phyloP scores from a whole-genome alignment of 768 basidiomycete species.

The Xerocomellus intermedius region DNA sequence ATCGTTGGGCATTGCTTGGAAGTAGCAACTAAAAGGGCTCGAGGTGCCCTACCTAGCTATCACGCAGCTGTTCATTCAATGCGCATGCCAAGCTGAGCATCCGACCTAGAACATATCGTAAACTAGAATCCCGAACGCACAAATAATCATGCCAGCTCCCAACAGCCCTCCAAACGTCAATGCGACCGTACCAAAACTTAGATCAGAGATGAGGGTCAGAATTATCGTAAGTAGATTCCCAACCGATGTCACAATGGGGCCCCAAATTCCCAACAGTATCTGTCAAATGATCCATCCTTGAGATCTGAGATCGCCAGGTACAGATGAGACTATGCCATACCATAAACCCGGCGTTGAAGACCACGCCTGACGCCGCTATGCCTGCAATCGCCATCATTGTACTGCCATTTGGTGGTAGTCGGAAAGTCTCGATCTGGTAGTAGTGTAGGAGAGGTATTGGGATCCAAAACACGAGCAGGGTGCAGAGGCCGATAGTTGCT shows the following conservation, averaged over 20 bases:
- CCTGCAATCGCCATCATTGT: conserved; percentile 56
- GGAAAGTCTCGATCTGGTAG: conserved; percentile 62
- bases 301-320: conserved; percentile 4
- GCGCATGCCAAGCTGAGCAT: neutral
- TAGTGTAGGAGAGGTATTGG: conserved; percentile 74
- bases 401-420: conserved; percentile 50
- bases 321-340: conserved; percentile 36
- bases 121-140: conserved; percentile 78
- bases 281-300: conserved; percentile 27
- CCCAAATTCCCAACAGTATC: conserved; percentile 84
- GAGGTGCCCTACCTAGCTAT: neutral
- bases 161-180: conserved; percentile 70
- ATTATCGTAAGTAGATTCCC: conserved; percentile 95
- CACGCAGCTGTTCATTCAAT: neutral
- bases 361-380: conserved; percentile 67
- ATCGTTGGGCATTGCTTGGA: conserved; percentile 12
- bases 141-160: conserved; percentile 77
- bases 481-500: conserved; percentile 75
- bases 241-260: conserved; percentile 83
- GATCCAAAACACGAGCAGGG: conserved; percentile 73
- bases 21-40: neutral
- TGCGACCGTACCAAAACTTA: conserved; percentile 63
- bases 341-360: conserved; percentile 89
- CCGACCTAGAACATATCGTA: conserved; percentile 57
- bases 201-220: conserved; percentile 78